Base-by-base conservation (phyloP, 257 asterid species). In the Solanum bukasovii region DNA sequence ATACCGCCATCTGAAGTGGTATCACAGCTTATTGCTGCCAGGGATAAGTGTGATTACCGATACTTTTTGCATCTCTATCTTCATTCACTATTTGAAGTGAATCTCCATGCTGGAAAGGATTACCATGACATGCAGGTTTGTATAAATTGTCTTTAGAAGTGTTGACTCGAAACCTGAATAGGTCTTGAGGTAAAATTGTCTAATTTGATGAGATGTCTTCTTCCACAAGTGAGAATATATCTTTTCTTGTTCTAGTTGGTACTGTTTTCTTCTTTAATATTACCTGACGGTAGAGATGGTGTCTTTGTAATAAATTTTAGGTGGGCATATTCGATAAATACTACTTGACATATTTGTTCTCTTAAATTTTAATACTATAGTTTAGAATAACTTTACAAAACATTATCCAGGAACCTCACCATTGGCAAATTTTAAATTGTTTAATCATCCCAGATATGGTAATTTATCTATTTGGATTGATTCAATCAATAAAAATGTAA, bases 51-150 rank as follows among this genome's bases (percentile, higher is more conserved):
- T 67, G 98, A 97, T 86, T 90, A 90, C 81, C 92, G 95, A 84
- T 90, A 89, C 89, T 93, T 93, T 91, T 91, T 96, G 90, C 94
- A 93, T 90, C 91, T 91, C 73, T 97, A 97, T 90, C 93, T 97
- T 84, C 98, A 96, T 91, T 87, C 96, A 68, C 88, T 97, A 89
- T 95, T 94, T 86, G 96, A 89, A 93, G 90, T 94, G 81, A 92
- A 91, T 91, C 97, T 96, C 61, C 94, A 93, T 90, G 98, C 98
- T 85, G 99, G 99, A 89, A 94, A 94, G 92, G 99, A 94, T 89
- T 95, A 88, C 90, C 99, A 97, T 90, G 99, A 97, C 90, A 95
- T 97, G 96, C 99, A 97, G 99, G 99, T 97, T 89, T 86, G 92
- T 88, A 37, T 38, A 84, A 29, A 74, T 83, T 88, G 75, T 25